Base-by-base conservation (phyloP, 768 basidiomycete species). In the Podaxis sp. region DNA sequence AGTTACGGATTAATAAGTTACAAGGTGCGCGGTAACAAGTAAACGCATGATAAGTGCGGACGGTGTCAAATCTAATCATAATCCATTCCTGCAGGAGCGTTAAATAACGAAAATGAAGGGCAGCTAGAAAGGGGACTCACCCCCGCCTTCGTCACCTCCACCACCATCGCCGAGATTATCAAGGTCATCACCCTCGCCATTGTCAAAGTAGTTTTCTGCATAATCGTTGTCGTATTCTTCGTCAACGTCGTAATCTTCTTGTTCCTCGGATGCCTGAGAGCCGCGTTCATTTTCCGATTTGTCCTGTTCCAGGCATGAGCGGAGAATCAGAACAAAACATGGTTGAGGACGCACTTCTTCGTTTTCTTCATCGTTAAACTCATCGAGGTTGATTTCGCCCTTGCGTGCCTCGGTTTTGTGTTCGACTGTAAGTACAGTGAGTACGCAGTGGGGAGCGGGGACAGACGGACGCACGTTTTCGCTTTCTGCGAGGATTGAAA, bases 141-240 rank as follows among this genome's bases (percentile, higher is more conserved):
- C 86, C 63, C 84, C 89, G 41, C 85, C 88, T 33, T 83, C 89
- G 43, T 82, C 89, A 17, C 83, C 90, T 3, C 82, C 90, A 9
- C 81, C 88, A 0, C 85, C 88, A 8, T 83, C 92, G 4, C 88
- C 91, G 22, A 91, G 72, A 67, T 92, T 88, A 67, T 94, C 93
- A 59, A 83, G 73, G 68, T 94, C 90, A 57, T 94, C 92, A 3
- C 80, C 87, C 73, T 93, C 92, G 17, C 92, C 92, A 58, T 93
- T 93, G 72, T 94, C 92, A 71, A 94, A 94, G 79, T 94, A 94
- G 70, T 94, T 92, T 64, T 90, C 89, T 2, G 89, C 92, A 65
- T 94, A 94, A 65, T 94, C 93, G 66, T 94, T 93, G 73, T 94
- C 93, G 69, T 94, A 93, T 68, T 93, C 92, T 72, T 96, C 93